A percentile compares a stretch with the other conserved stretches of the same genome.
Evolutionary conservation across 129 eudicot genomes (phyloP).

Genomic region (Chrysanthemum seticuspe): DNA sequence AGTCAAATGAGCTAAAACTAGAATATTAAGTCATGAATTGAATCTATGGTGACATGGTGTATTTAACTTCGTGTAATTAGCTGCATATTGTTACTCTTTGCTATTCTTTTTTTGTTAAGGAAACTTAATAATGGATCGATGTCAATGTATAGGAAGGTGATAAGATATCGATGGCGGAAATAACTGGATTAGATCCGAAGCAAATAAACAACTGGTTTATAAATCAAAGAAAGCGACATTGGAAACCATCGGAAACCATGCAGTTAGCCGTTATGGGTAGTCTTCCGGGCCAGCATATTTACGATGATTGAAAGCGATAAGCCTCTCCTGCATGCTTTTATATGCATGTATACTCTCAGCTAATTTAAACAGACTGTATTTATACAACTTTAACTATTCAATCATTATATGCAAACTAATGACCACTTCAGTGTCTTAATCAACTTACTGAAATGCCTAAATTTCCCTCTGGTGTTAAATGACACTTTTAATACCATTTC

Average conservation of each 20-base stretch:
- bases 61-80: neutral
- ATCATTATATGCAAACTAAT: constrained; percentile 3
- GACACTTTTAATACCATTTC: too few species aligned
- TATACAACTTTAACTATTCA: constrained; percentile 10
- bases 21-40: neutral
- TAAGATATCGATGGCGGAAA: constrained; percentile 64
- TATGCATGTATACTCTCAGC: constrained; percentile 21
- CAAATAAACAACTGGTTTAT: constrained; percentile 95
- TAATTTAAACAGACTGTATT: constrained; percentile 11
- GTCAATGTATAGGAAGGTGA: constrained; percentile 65
- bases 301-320: constrained; percentile 35
- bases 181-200: constrained; percentile 80
- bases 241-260: constrained; percentile 89
- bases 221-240: constrained; percentile 85
- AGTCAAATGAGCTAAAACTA: neutral
- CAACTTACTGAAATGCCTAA: too few species aligned
- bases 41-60: neutral
- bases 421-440: neutral
- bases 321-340: constrained; percentile 6
- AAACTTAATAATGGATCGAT: neutral
- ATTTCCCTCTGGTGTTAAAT: too few species aligned
- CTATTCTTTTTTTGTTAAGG: too few species aligned
- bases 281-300: constrained; percentile 53
- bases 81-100: neutral
- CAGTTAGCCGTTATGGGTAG: constrained; percentile 73